These are phyloP conservation scores for Fraxinus cuspidata DNA, from an alignment of 257 asterid genomes.

Conservation along the genomic window DNA sequence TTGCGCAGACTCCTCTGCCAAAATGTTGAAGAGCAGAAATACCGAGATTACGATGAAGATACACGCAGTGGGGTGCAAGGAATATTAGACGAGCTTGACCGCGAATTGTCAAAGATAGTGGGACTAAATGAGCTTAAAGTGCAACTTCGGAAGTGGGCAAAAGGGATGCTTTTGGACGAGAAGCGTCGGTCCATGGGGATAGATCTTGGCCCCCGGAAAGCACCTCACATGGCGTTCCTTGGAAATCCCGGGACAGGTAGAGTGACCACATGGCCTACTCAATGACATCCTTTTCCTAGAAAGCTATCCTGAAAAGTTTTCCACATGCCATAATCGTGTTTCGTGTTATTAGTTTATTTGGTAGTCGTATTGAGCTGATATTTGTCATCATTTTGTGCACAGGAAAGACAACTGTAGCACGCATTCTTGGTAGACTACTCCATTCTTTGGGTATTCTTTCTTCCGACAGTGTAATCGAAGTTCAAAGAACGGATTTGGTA, in stretches of 20 bases:
- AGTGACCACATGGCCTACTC: not conserved
- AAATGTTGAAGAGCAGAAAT: slow-evolving; percentile 49
- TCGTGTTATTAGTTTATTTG: not conserved
- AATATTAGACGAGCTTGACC: slow-evolving; percentile 67
- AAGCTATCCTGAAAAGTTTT: not conserved
- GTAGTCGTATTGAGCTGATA: not conserved
- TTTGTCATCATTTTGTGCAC: not conserved
- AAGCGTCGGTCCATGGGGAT: slow-evolving; percentile 80
- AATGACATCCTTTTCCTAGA: not conserved
- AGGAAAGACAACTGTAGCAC: slow-evolving; percentile 92
- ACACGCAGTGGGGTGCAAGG: slow-evolving; percentile 46
- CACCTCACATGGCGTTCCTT: slow-evolving; percentile 94
- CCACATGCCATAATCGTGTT: not conserved
- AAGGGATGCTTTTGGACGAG: slow-evolving; percentile 87
- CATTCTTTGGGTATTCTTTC: slow-evolving; percentile 73
- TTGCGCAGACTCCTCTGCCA: slow-evolving; percentile 42
- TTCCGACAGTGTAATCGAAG: slow-evolving; percentile 61
- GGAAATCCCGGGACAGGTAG: slow-evolving; percentile 94
- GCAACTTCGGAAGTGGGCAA: slow-evolving; percentile 86
- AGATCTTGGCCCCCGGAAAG: slow-evolving; percentile 74
- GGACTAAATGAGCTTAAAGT: slow-evolving; percentile 65
- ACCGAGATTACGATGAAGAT: slow-evolving; percentile 40
- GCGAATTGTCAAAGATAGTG: slow-evolving; percentile 65
- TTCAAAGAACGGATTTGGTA: slow-evolving; percentile 78
- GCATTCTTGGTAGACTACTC: slow-evolving; percentile 77